Evolutionary conservation across 129 eudicot genomes (phyloP), one percentile per base, ranked within the genome.

Genomic region (Gnaphalium uliginosum): DNA sequence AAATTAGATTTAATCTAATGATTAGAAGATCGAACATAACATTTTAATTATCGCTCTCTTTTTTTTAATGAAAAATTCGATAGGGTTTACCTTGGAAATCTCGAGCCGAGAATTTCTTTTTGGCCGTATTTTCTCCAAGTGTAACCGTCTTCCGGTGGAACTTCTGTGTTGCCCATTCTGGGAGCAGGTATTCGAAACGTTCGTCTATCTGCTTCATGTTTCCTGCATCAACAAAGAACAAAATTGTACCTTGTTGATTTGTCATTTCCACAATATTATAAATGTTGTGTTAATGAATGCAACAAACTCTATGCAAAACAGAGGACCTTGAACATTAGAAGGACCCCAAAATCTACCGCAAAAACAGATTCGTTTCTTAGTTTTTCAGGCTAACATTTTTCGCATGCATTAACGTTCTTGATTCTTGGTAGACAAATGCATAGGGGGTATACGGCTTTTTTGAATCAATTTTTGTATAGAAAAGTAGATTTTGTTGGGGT

Each of bases 51-150:
- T 46, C n/a, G 18, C 5, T 68, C 26, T 1, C 25, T 35, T 32
- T 18, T 32, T 18, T 29, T 25, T 37, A 27, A 18, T 4, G 5
- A 6, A 64, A 14, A 1, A 0, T 9, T n/a, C 0, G 2, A 66
- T 19, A 19, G 35, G 25, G 14, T 7, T 6, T 89, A 93, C 98
- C 98, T 87, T 0, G 97, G 96, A 68, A 71, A 89, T 69, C 22
- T 85, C 1, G 96, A 80, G 14, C 92, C 90, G 1, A 90, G 91
- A 64, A 94, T 94, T 77, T 90, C 96, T 32, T 94, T 94, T 73
- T 94, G 98, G 37, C 98, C 98, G 32, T 94, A 94, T 83, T 94
- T 94, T 73, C 97, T 76, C 98, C 98, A 94, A 32, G 97, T 94
- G 65, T 71, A 90, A 29, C 97, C 96, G 69, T 94, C 98, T 51